These are phyloP conservation scores for Salix suchowensis DNA, from an alignment of 345 rosid genomes.

Conservation along the genomic window DNA sequence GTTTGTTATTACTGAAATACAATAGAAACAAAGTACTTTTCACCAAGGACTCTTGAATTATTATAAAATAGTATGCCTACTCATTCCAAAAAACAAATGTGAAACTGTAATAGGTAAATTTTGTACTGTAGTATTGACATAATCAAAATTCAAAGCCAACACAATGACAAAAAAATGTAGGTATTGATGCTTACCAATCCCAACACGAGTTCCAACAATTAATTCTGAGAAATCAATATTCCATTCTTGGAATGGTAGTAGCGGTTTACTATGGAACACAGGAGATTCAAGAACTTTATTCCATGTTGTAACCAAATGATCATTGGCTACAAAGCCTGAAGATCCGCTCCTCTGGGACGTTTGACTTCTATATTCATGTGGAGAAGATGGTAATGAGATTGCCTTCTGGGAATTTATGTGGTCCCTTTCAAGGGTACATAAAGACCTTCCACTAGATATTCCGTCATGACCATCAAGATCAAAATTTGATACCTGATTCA, in stretches of 20 bases:
- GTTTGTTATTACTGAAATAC: neutral
- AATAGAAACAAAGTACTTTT: neutral
- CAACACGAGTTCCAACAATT: slow-evolving; percentile 92
- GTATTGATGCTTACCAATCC: slow-evolving; percentile 62
- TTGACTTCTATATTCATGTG: slow-evolving; percentile 67
- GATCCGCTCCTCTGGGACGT: slow-evolving; percentile 50
- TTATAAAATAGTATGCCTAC: neutral
- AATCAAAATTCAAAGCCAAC: slow-evolving; percentile 1
- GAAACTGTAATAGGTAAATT: neutral
- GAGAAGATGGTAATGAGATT: slow-evolving; percentile 88
- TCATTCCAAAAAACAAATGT: neutral
- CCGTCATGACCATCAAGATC: slow-evolving; percentile 55
- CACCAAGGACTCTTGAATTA: neutral
- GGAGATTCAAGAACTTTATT: slow-evolving; percentile 84
- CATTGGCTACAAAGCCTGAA: slow-evolving; percentile 35
- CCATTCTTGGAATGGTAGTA: slow-evolving; percentile 85
- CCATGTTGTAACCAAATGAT: slow-evolving; percentile 63
- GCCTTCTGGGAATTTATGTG: slow-evolving; percentile 77
- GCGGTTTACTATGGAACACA: slow-evolving; percentile 62
- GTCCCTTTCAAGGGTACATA: slow-evolving; percentile 47
- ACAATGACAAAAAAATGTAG: neutral
- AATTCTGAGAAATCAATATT: slow-evolving; percentile 90
- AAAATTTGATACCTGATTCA: slow-evolving; percentile 52
- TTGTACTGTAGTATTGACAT: neutral
- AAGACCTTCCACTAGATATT: slow-evolving; percentile 61